Base-by-base conservation (phyloP, 2,329 filamentous ascomycete genomes). In the Camptophora hylomeconis region DNA sequence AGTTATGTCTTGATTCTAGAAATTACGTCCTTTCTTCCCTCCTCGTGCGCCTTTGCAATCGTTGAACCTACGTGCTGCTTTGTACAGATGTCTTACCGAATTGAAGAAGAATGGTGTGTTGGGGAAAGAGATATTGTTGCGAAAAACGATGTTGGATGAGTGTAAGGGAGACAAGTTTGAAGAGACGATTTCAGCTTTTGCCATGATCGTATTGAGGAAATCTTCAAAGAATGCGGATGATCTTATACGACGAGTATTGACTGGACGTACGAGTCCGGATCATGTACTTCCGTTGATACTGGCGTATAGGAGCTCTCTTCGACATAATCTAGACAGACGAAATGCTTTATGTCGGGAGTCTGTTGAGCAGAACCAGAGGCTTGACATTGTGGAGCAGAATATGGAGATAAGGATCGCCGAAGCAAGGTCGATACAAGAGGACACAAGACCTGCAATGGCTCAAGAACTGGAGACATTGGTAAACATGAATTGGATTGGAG, bases 131-230 rank as follows among this genome's bases (percentile, higher is more conserved):
- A 69, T 71, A 0, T 69, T 92, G 1, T 58, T 95, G 17, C 73
- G 89, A 28, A 94, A 93, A 60, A 92, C 83, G 0, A 93, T 94
- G 81, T 63, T 98, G 28, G 89, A 98, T 49, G 87, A 98, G 45
- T 98, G 89, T 57, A 86, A 80, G 41, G 87, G 87, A 5, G 84
- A 93, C 31, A 76, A 82, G 39, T 71, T 95, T 31, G 84, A 86
- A 49, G 89, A 98, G 48, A 60, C 93, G 1, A 64, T 95, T 16
- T 73, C 82, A 3, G 65, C 73, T 1, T 92, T 98, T 45, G 94
- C 87, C 1, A 80, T 80, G 9, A 70, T 74, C 0, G 84, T 93
- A 1, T 53, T 95, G 37, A 80, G 80, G 47, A 83, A 77, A 46
- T 7, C 21, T 9, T 14, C 32, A 7, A 20, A 25, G 8, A 11